Percentiles rank a stretch among this genome's conserved stretches.
phyloP scores from a whole-genome alignment of 2,329 filamentous ascomycete species.

The Ambrosiella cleistominuta region DNA sequence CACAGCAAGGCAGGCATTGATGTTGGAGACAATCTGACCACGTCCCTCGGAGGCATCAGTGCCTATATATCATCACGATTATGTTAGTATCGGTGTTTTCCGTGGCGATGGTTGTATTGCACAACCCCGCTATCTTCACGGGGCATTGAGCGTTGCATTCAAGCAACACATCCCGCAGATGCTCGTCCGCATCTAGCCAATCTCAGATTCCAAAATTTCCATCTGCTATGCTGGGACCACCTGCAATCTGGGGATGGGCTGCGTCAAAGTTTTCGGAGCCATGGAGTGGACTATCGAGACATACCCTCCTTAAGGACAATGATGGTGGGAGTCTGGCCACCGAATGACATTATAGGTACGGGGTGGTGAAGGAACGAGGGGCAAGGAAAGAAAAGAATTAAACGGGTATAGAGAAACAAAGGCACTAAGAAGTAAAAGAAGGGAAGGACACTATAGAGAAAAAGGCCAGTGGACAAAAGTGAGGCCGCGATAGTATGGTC shows the following conservation, averaged over 20 bases:
- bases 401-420: constrained; percentile 2
- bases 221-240: no score
- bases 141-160: background rate
- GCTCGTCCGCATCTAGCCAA: constrained; percentile 7
- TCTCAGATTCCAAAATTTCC: constrained; percentile 12
- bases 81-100: constrained; percentile 1
- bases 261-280: background rate
- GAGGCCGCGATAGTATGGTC: background rate
- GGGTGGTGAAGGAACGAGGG: background rate
- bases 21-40: constrained; percentile 92
- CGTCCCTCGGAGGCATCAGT: constrained; percentile 96
- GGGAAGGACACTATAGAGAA: background rate
- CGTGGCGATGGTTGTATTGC: background rate
- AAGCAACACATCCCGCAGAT: constrained; percentile 13
- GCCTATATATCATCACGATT: constrained; percentile 33
- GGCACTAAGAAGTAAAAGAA: background rate
- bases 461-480: background rate
- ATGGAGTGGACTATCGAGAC: constrained; percentile 27
- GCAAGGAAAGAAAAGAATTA: constrained; percentile 5
- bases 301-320: constrained; percentile 93
- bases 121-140: background rate
- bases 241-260: no score
- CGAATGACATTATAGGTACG: constrained; percentile 63
- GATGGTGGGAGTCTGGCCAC: constrained; percentile 92
- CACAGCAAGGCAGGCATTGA: constrained; percentile 92